Evolutionary conservation across 2,329 filamentous ascomycete species (phyloP), one percentile per base, ranked within the genome.

Genomic region (Fusarium multiceps): DNA sequence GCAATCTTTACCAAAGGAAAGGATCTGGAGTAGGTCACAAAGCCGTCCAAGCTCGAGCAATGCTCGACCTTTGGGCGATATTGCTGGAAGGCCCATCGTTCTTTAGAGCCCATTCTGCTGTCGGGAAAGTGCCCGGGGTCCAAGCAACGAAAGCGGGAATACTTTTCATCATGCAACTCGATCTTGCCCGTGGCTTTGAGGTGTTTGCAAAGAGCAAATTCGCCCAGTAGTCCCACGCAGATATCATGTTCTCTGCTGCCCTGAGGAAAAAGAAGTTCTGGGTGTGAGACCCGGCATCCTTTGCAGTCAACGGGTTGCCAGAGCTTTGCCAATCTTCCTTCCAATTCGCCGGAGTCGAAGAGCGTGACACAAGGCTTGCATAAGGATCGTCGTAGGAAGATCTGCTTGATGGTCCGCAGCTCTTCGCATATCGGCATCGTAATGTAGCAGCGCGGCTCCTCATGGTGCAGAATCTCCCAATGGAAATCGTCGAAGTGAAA

Each of bases 1-100:
- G 16, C 14, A 9, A 59, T 41, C 18, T 30, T 41, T 0, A 11
- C 2, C 11, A 58, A 20, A 0, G 57, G 42, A n/a, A 60, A 57
- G 1, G 18, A 18, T 6, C 42, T 23, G 2, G 1, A 2, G 27
- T 57, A 46, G 0, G 2, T 0, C 6, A 18, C 3, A 5, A 4
- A 4, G 20, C 7, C 6, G 16, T 2, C 0, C 0, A 1, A 10
- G 1, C 0, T 3, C 32, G 32, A 34, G 14, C 0, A 18, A 4
- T 34, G 4, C 7, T 2, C 1, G 34, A 55, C 11, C 23, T 4
- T 0, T 28, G 49, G 49, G 7, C 18, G 4, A 40, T 7, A 30
- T 2, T 5, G 0, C 2, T 40, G 1, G 12, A 13, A 51, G 0
- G 5, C 3, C 0, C 2, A 5, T 32, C 30, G 25, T 13, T 51